Base-by-base conservation (phyloP, 2,329 filamentous ascomycete genomes). In the Fusarium torreyae region DNA sequence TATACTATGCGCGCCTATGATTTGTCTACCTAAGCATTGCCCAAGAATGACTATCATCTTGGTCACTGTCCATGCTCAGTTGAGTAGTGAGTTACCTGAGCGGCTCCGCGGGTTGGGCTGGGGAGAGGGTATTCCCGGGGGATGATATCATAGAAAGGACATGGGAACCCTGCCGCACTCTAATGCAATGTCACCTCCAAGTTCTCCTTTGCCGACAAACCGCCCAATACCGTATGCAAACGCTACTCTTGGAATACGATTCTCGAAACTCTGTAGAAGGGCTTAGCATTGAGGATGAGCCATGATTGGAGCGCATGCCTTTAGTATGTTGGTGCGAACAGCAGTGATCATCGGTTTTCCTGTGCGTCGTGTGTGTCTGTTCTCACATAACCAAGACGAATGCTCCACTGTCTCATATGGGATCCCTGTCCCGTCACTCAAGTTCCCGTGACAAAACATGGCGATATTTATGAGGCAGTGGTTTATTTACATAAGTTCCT, bases 281-380 rank as follows among this genome's bases (percentile, higher is more conserved):
- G 20, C 33, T 52, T 33, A n/a, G 20, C 33, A 11, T 3, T 18
- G 11, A 13, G 13, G 2, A 17, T 52, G 20, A 48, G 18, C 17
- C n/a, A 34, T 57, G 49, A 74, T 74, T 74, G 72, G 72, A 70
- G 72, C 72, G 72, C 72, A 72, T 73, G 57, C 7, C 18, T 39
- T 17, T 11, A 26, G 28, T 31, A 13, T 50, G 20, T 18, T 28
- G 18, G 15, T 67, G 33, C 6, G 22, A 58, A 18, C 18, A 49
- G 68, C 63, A 57, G 56, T 59, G 65, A 73, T 73, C 68, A 39
- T 49, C 50, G 46, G 40, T 10, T 15, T 55, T 13, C 31, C 26
- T 44, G 14, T 4, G 31, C 22, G 31, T 28, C 14, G 1, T 45
- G 18, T 28, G 57, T 54, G 24, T 43, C 43, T 46, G 24, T 43